Conservation (phyloP, 257 asterid species). For the Paraleonurus japonicus region DNA sequence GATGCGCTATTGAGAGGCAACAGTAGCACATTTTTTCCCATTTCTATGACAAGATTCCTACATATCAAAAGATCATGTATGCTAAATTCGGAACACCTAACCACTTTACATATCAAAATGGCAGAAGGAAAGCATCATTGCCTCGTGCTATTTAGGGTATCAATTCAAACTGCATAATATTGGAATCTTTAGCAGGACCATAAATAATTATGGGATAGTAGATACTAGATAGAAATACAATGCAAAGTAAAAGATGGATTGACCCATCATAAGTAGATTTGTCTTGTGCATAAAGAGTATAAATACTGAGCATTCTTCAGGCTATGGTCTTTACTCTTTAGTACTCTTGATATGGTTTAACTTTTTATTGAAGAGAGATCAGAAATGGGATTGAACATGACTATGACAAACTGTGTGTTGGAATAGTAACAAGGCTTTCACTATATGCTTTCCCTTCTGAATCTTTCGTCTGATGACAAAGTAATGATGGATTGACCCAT, state of each 20-base stretch:
- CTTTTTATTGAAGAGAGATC: slow-evolving; percentile 4
- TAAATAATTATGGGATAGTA: background rate
- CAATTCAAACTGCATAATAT: background rate
- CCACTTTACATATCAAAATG: background rate
- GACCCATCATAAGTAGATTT: background rate
- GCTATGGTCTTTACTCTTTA: background rate
- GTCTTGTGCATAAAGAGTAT: background rate
- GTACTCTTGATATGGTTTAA: background rate
- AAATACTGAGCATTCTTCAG: background rate
- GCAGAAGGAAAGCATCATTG: background rate
- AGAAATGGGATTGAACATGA: slow-evolving; percentile 14
- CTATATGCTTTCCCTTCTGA: background rate
- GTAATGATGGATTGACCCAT: too few relatives aligned
- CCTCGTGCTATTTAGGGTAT: background rate
- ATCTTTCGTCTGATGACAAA: slow-evolving; percentile 6
- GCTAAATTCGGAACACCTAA: background rate
- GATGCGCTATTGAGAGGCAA: background rate
- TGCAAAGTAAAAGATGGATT: too few relatives aligned
- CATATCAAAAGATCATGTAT: background rate
- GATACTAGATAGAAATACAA: background rate
- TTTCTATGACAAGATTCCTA: background rate
- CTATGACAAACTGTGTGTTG: background rate
- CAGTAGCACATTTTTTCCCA: background rate
- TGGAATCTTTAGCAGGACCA: background rate
- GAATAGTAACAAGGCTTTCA: background rate